Base-by-base conservation (phyloP, 768 basidiomycete genomes). In the Pleurotus tuber-regium region DNA sequence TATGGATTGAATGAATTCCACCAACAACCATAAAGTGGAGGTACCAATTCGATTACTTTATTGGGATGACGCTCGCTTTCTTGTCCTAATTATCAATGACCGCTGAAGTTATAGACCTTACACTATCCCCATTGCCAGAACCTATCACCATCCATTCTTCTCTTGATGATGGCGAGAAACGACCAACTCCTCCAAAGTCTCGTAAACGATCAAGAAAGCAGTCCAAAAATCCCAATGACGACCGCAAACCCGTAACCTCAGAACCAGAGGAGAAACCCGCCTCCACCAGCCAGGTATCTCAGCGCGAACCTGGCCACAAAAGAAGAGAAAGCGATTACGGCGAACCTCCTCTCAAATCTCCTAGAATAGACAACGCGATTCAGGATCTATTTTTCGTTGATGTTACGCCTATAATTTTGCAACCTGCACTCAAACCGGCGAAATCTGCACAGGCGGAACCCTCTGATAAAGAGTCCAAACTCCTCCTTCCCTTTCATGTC, bases 401-500 rank as follows among this genome's bases (percentile, higher is more conserved):
- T 57, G 61, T 65, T 16, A 58, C 61, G 4, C 76, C 82, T 2
- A 62, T 70, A 9, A 59, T 66, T 1, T 51, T 80, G 18, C 64
- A 71, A 12, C 52, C 61, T 18, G 58, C 61, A 30, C 53, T 63
- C 16, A 38, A 51, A 46, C 63, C 51, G 31, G 43, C 21, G 16
- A 35, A 19, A 33, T 54, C 52, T 38, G 54, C 49, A 16, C 51
- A 12, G 21, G 52, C 29, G 33, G 42, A 28, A 24, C 31, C 29
- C 28, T 29, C 49, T 9, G 52, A 39, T 21, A 26, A 35, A 24
- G 52, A n/a, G 49, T 43, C 41, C 56, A 61, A 65, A 56, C 48
- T 92, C 10, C 66, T 89, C 19, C 70, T 92, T 9, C 89, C 89
- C 0, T 67, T 80, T 1, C 89, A 92, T 66, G 89, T 91, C 21